Conservation (phyloP, 768 basidiomycete species). For the Boletellus ananiceps region DNA sequence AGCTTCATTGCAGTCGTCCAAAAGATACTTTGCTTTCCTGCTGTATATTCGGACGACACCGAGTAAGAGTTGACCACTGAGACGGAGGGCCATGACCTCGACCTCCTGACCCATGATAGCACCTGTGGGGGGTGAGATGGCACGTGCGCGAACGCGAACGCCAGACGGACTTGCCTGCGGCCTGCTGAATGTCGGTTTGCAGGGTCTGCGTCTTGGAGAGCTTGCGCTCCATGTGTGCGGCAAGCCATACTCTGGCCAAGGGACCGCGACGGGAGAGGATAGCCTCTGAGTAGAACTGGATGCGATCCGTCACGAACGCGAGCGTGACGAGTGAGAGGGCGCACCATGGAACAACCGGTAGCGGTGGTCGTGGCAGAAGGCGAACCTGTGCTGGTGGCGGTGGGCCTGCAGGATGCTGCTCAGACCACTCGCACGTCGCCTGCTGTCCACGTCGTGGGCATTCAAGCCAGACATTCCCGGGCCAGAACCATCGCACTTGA, state of each 20-base stretch:
- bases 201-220: slow-evolving; percentile 93
- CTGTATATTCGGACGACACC: slow-evolving; percentile 98
- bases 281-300: slow-evolving; percentile 87
- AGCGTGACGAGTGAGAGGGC: background rate
- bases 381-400: slow-evolving; percentile 23
- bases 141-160: background rate
- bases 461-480: slow-evolving; percentile 19
- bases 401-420: slow-evolving; percentile 13
- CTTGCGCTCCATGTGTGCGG: slow-evolving; percentile 98
- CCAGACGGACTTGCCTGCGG: slow-evolving; percentile 55
- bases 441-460: slow-evolving; percentile 19
- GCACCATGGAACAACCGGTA: slow-evolving; percentile 25
- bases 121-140: slow-evolving; percentile 37
- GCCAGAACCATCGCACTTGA: slow-evolving; percentile 7
- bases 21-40: slow-evolving; percentile 93
- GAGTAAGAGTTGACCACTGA: slow-evolving; percentile 94
- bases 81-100: slow-evolving; percentile 88
- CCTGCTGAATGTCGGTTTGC: slow-evolving; percentile 92
- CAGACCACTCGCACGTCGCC: background rate
- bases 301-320: background rate
- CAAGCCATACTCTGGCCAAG: slow-evolving; percentile 96
- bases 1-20: slow-evolving; percentile 98
- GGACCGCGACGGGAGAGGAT: slow-evolving; percentile 93
- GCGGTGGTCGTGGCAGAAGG: slow-evolving; percentile 12
- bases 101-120: slow-evolving; percentile 94